phyloP scores from a whole-genome alignment of 2,329 filamentous ascomycete genomes.

The Amphichorda felina region DNA sequence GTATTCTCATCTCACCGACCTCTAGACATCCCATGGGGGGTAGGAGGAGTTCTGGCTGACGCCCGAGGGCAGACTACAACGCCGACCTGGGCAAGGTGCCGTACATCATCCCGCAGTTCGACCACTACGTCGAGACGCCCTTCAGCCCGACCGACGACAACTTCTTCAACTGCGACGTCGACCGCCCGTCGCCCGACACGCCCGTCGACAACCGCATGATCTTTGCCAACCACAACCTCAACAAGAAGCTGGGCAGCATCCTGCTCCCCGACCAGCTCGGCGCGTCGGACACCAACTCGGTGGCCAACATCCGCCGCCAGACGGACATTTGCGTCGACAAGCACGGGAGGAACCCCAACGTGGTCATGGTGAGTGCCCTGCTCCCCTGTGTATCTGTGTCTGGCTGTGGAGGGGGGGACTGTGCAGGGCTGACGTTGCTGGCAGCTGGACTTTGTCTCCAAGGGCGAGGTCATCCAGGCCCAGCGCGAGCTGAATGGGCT shows the following conservation, averaged over 20 bases:
- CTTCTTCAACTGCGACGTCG: conserved; percentile 49
- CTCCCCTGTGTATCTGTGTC: neutral
- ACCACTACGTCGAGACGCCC: conserved; percentile 55
- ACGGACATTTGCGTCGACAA: conserved; percentile 10
- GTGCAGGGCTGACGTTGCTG: neutral
- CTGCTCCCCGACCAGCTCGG: conserved; percentile 19
- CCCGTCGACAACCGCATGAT: conserved; percentile 13
- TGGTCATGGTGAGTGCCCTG: conserved; percentile 13
- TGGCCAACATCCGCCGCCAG: conserved; percentile 13
- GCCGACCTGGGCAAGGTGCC: conserved; percentile 29
- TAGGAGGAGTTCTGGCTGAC: too few relatives aligned
- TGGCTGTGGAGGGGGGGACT: too few relatives aligned
- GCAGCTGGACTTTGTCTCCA: conserved; percentile 6
- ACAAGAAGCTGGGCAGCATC: conserved; percentile 12
- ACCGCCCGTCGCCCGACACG: conserved; percentile 36
- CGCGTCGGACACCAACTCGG: conserved; percentile 21
- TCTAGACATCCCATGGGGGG: too few relatives aligned
- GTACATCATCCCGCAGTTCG: conserved; percentile 49
- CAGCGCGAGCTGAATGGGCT: conserved; percentile 5
- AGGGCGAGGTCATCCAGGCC: conserved; percentile 5
- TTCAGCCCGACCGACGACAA: conserved; percentile 45
- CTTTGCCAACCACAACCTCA: conserved; percentile 10
- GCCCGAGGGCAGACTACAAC: conserved; percentile 12
- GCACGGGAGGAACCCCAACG: conserved; percentile 12
- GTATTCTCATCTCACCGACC: conserved; percentile 15